Base-by-base conservation (phyloP, 1,284 basidiomycete genomes). In the Cystobasidiaceae sp. region DNA sequence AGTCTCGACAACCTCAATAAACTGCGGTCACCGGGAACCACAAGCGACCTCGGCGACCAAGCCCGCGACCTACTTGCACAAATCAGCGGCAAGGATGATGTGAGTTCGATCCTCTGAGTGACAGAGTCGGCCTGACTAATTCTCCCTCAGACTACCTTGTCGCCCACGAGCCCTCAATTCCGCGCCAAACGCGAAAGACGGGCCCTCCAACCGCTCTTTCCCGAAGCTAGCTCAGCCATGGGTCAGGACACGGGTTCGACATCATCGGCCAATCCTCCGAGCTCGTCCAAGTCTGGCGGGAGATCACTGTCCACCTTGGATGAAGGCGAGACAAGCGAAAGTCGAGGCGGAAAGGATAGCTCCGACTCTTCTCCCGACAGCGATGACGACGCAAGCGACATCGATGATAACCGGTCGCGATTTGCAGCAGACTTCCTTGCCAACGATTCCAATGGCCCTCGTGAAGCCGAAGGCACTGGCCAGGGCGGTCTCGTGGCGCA, bases 31-130 rank as follows among this genome's bases (percentile, higher is more conserved):
- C 15, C 39, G 1, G 23, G 41, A 27, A 27, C 15, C 9, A 32
- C 23, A 23, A 28, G 4, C 21, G 56, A 59, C 45, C 61, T 52
- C 28, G 61, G 39, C 19, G 33, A 51, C 27, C 30, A 34, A 15
- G 61, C 61, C 39, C 39, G 52, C 15, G 61, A 52, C 27, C 21
- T 64, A n/a, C 44, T 64, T 17, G 52, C 52, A 8, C 61, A 64
- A 23, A 55, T 64, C 32, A 64, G 33, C 4, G 61, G 61, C 9
- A 55, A 56, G 34, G 54, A 56, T 7, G 48, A 30, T 4, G 54
- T 56, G 25, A 39, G 54, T 56, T 23, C 9, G 23, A 1, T 44
- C 41, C 9, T 1, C 27, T n/a, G 21, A 1, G 23, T 17, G n/a
- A 21, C 13, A 3, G 25, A 5, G n/a, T 5, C 4, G 7, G 15